Evolutionary conservation across 2,329 filamentous ascomycete genomes (phyloP), one percentile per base, ranked within the genome.

Genomic region (Bipolaris cookei): DNA sequence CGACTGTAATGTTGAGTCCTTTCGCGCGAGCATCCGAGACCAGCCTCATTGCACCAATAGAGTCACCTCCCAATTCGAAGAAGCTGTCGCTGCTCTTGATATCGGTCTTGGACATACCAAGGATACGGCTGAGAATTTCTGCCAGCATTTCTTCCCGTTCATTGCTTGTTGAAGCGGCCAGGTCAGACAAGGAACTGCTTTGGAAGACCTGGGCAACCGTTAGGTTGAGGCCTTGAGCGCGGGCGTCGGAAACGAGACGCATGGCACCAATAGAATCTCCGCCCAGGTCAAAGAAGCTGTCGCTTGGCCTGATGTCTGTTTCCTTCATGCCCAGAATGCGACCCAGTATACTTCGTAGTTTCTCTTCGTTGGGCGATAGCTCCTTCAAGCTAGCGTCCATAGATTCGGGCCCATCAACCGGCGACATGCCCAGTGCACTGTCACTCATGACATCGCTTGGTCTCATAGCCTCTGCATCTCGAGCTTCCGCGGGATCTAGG

Each of bases 191-290:
- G 18, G 78, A 72, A 77, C 78, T 63, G 44, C 69, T 71, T 16
- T 70, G 64, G 64, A 83, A 82, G 20, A 81, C 75, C 42, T 79
- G 75, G 4, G 76, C 73, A 2, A 83, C 81, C 0, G 73, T 76
- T 1, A 82, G 59, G 13, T 65, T 66, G 6, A 78, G 58, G 3
- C 76, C 76, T 35, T 73, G 64, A 1, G 65, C 50, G 6, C 77
- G 74, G 20, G 74, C 74, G 13, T 71, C 73, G 4, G 77, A 76
- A 0, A 79, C 78, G 1, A 82, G 70, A 37, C 72, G 73, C 78
- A 82, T 82, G 0, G 80, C 80, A 3, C 72, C 63, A 4, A 82
- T 73, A 0, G 79, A 81, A 50, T 82, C 79, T 16, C 80, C 80
- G 13, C 80, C 80, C 1, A 82, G 66, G 14, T 74, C 71, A 46